Conservation (phyloP, 768 basidiomycete species). For the Mycena pura region DNA sequence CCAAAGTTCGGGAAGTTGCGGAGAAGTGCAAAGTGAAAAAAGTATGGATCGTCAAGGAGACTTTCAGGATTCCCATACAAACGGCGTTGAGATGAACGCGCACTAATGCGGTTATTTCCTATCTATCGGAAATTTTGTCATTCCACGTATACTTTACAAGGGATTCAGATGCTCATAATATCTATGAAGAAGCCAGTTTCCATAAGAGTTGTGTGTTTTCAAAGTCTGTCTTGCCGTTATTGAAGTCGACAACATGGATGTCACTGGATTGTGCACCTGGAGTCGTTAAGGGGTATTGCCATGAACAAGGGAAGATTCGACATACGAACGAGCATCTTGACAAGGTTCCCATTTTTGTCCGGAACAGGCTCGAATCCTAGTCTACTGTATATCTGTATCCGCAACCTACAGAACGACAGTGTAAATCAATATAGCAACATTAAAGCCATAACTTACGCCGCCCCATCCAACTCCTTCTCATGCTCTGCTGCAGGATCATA, state of each 20-base stretch:
- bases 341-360: slow-evolving; percentile 54
- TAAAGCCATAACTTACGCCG: slow-evolving; percentile 55
- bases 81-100: too few relatives aligned
- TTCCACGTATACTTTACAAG: slow-evolving; percentile 37
- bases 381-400: slow-evolving; percentile 71
- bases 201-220: slow-evolving; percentile 51
- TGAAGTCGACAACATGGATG: slow-evolving; percentile 49
- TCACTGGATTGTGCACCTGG: slow-evolving; percentile 59
- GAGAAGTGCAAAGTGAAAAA: slow-evolving; percentile 78
- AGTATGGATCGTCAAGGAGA: slow-evolving; percentile 73
- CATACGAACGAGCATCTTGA: slow-evolving; percentile 76
- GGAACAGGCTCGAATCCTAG: slow-evolving; percentile 75
- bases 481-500: slow-evolving; percentile 79
- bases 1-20: slow-evolving; percentile 77
- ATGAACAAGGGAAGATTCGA: slow-evolving; percentile 22
- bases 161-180: background rate
- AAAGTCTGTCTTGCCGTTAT: slow-evolving; percentile 38
- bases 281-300: background rate
- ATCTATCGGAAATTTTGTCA: slow-evolving; percentile 6
- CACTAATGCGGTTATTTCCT: slow-evolving; percentile 1
- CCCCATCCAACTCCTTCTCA: slow-evolving; percentile 70
- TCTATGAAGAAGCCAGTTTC: slow-evolving; percentile 52
- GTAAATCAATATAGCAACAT: background rate
- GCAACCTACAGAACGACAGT: slow-evolving; percentile 51
- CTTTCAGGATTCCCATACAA: slow-evolving; percentile 28